A percentile compares a stretch with the other conserved stretches of the same genome.
These are phyloP conservation scores for Camillea tinctor DNA, from an alignment of 2,329 filamentous ascomycete species.

Conservation along the genomic window DNA sequence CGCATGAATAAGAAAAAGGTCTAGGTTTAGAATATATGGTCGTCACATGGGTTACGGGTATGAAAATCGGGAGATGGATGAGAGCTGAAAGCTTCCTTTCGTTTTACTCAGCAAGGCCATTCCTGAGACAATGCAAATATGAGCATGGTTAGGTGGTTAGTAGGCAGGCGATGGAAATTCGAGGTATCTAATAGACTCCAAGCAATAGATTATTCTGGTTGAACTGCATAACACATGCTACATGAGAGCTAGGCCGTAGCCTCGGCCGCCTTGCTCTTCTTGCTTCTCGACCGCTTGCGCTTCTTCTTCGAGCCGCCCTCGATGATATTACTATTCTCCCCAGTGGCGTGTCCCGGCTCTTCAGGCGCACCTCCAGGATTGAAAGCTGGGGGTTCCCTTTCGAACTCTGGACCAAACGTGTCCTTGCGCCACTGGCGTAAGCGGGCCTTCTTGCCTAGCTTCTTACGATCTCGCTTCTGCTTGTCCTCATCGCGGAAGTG, in stretches of 20 bases:
- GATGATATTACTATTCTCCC: constrained; percentile 32
- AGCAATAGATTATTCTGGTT: neutral
- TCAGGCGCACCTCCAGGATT: constrained; percentile 47
- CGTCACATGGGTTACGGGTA: too few species aligned
- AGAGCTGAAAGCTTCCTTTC: too few species aligned
- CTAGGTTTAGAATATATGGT: too few species aligned
- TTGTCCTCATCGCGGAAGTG: constrained; percentile 84
- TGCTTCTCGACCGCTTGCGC: constrained; percentile 30
- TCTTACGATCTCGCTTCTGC: constrained; percentile 86
- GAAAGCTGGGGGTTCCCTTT: constrained; percentile 55
- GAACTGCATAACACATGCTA: neutral
- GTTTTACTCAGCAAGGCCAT: too few species aligned
- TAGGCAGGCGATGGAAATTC: neutral
- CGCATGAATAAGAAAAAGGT: too few species aligned
- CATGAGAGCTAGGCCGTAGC: neutral
- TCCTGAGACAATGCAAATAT: neutral
- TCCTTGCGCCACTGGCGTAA: constrained; percentile 80
- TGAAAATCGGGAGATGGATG: too few species aligned
- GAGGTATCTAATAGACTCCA: neutral
- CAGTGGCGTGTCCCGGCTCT: constrained; percentile 18
- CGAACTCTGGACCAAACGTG: constrained; percentile 59
- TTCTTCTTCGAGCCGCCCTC: constrained; percentile 37
- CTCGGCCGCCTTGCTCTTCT: constrained; percentile 18
- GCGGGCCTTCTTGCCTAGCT: constrained; percentile 87
- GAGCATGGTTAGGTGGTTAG: too few species aligned